Evolutionary conservation across 768 basidiomycete genomes (phyloP).

Genomic region (Mycena metata): DNA sequence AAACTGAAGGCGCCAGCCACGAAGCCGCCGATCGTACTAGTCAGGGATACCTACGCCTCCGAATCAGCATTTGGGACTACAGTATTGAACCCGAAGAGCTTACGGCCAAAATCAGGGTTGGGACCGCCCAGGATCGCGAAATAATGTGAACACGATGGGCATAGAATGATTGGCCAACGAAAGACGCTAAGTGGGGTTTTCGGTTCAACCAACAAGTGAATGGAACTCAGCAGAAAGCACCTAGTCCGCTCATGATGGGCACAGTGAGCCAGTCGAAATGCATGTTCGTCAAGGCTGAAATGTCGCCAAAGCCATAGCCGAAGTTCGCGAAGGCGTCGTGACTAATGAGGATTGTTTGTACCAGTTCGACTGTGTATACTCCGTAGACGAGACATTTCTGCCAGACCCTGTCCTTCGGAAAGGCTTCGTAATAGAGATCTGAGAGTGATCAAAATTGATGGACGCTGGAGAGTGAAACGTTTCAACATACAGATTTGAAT

Average conservation of each 20-base stretch:
- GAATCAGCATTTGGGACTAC: too few relatives aligned
- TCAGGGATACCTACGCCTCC: too few relatives aligned
- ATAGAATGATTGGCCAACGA: slow-evolving; percentile 18
- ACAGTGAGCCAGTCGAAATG: neutral
- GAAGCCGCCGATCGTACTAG: too few relatives aligned
- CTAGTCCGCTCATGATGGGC: neutral
- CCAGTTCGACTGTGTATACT: neutral
- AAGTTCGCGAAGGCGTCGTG: neutral
- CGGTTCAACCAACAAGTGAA: neutral
- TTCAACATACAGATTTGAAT: neutral
- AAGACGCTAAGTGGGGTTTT: slow-evolving; percentile 6
- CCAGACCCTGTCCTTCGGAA: neutral
- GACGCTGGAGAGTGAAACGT: neutral
- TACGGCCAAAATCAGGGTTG: slow-evolving; percentile 2
- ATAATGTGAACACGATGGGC: slow-evolving; percentile 1
- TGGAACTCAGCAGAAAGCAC: neutral
- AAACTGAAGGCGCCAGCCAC: too few relatives aligned
- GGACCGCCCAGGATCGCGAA: neutral
- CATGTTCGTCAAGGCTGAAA: neutral
- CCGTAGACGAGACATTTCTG: slow-evolving; percentile 7
- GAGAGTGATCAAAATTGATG: too few relatives aligned
- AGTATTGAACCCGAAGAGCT: too few relatives aligned
- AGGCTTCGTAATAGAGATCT: slow-evolving; percentile 23
- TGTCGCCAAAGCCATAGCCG: slow-evolving; percentile 7
- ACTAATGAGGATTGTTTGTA: neutral